phyloP scores from a whole-genome alignment of 2,329 filamentous ascomycete species.

The Diaporthe eres region DNA sequence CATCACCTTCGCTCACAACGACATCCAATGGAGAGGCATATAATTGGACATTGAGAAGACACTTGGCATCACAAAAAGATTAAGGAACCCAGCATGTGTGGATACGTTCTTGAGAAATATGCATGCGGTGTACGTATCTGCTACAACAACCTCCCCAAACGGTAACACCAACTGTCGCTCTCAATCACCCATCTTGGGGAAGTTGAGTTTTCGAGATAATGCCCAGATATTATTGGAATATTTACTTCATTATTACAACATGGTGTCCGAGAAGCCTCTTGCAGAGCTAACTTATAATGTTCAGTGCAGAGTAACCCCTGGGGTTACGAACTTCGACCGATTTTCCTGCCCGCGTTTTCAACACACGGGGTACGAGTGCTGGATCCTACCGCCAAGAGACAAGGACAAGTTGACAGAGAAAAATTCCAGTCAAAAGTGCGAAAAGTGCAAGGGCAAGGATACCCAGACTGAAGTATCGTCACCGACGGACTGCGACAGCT shows the following conservation, averaged over 20 bases:
- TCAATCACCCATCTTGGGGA: not conserved
- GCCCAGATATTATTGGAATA: accelerated
- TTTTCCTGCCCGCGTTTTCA: not conserved
- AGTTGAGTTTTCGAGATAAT: not conserved
- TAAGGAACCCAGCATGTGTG: not conserved
- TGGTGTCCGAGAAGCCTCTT: accelerated
- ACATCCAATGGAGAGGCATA: not conserved
- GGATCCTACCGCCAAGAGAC: not conserved
- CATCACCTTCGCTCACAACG: not conserved
- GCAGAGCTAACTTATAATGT: not conserved
- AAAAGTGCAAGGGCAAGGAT: not conserved
- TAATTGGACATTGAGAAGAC: too few relatives aligned
- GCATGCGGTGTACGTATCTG: slow-evolving; percentile 32
- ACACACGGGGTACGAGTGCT: not conserved
- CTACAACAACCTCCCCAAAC: too few relatives aligned
- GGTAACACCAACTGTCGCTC: too few relatives aligned
- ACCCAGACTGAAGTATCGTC: not conserved
- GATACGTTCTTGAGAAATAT: not conserved
- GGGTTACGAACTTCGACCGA: not conserved
- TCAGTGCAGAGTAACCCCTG: slow-evolving; percentile 9
- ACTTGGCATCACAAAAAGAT: accelerated
- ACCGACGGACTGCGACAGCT: not conserved
- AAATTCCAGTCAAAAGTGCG: too few relatives aligned
- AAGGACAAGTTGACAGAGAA: not conserved
- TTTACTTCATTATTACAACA: accelerated